Base-by-base conservation (phyloP, 2,329 filamentous ascomycete species). In the Alternaria burnsii region DNA sequence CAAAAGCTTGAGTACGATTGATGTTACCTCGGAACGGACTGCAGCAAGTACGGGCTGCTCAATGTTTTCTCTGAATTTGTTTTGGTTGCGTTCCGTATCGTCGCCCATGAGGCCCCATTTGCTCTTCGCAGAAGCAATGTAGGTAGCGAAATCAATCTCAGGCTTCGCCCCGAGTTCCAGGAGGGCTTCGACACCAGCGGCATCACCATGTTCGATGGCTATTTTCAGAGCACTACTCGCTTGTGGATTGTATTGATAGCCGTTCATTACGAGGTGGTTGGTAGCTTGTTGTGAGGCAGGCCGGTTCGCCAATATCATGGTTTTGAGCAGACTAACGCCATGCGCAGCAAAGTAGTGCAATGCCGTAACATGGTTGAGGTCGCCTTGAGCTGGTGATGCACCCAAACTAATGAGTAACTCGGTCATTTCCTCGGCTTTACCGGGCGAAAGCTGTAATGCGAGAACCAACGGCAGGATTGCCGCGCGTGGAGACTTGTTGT, bases 311-410 rank as follows among this genome's bases (percentile, higher is more conserved):
- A 90, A 83, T 55, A 87, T 86, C 61, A 87, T 86, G 4, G 58
- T 55, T 10, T 12, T 48, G 8, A 70, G 52, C 18, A 70, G 26
- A 34, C 61, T 51, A 5, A 40, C 58, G 14, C 65, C 61, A 30
- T 65, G 54, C 28, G 63, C 65, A 26, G 65, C 48, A 22, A 69
- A 69, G 52, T 70, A 70, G 61, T 92, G 87, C 61, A 96, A 83
- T 0, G 86, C 87, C 2, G 91, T 93, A 30, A 83, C 80, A 4
- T 88, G 85, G 9, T 85, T 80, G 36, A 86, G 73, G 66, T 94
- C 91, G 0, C 89, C 91, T 75, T 95, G 92, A 0, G 89, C 87
- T 34, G 85, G 88, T 1, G 89, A 90, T 2, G 91, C 91, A 1
- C 92, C 92, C 2, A 93, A 83, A 46, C 85, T 83, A 30, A 96